Percentiles rank a stretch among this genome's conserved stretches.
Conservation (phyloP, 345 rosid species). For the Erucastrum elatum region DNA sequence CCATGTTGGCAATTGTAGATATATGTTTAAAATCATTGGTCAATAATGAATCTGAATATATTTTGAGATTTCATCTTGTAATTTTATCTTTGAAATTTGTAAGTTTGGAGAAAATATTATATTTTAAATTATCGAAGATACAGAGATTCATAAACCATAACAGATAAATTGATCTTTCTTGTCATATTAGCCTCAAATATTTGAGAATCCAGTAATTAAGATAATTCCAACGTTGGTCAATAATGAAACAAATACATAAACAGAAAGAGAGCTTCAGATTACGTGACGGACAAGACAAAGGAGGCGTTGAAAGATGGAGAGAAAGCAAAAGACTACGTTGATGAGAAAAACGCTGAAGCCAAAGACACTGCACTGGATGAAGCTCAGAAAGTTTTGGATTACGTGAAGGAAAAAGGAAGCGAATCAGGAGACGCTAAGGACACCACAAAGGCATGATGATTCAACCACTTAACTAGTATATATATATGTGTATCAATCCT, state of each 20-base stretch:
- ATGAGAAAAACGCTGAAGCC: conserved; percentile 26
- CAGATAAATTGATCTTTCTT: not conserved
- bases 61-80: not conserved
- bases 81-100: not conserved
- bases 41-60: not conserved
- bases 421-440: conserved; percentile 37
- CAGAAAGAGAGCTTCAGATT: conserved; percentile 38
- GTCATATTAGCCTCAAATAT: not conserved
- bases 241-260: not conserved
- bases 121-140: not conserved
- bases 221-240: not conserved
- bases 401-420: conserved; percentile 41
- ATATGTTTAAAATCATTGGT: not conserved
- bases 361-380: not conserved
- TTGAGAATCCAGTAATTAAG: not conserved
- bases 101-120: not conserved
- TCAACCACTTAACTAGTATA: conserved; percentile 20
- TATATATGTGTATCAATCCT: not conserved
- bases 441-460: conserved; percentile 14
- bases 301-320: conserved; percentile 34
- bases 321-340: conserved; percentile 34
- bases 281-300: conserved; percentile 30
- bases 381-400: conserved; percentile 31
- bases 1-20: not conserved
- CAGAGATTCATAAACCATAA: not conserved